Evolutionary conservation across 768 basidiomycete species (phyloP), one percentile per base, ranked within the genome.

Genomic region (Harrya chromipes): DNA sequence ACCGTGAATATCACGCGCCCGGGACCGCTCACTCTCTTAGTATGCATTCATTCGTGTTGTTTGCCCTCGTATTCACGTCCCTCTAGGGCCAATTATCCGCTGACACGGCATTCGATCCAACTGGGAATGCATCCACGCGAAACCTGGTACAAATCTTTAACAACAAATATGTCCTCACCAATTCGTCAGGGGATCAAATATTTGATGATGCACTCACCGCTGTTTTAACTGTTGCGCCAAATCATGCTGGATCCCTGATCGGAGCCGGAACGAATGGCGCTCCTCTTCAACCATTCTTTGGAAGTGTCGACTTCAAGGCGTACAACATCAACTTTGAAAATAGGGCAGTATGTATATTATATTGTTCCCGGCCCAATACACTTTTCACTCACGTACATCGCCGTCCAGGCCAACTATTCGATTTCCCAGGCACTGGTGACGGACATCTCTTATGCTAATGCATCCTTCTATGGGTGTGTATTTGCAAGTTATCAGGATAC

Each of bases 361-460:
- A 29, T 11, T 29, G 29, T 29, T 13, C 29, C 12, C 29, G 12
- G 10, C 10, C 11, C 12, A 6, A 13, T 29, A 4, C 29, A 29
- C 72, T 71, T 36, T 39, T 45, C 6, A 23, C 23, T 23, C 11
- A 52, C 43, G 14, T 54, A 48, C 37, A 60, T 71, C 48, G 55
- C 69, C 20, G 60, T 71, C 37, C 67, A 62, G 66, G 66, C 13
- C 75, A 75, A 10, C 70, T 75, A 63, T 81, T 83, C 56, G 81
- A 84, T 57, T 81, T 80, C 1, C 68, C 47, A 13, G 10, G 77
- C 31, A 79, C 82, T 0, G 77, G 80, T 79, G n/a, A 81, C 79
- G 2, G 78, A 81, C 51, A 80, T 82, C 20, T 81, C 80, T 1
- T 83, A 83, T 52, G 77, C 82, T 6, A 83, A 84, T 54, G 81